phyloP scores from a whole-genome alignment of 768 basidiomycete genomes.

The Lyophyllum atratum region DNA sequence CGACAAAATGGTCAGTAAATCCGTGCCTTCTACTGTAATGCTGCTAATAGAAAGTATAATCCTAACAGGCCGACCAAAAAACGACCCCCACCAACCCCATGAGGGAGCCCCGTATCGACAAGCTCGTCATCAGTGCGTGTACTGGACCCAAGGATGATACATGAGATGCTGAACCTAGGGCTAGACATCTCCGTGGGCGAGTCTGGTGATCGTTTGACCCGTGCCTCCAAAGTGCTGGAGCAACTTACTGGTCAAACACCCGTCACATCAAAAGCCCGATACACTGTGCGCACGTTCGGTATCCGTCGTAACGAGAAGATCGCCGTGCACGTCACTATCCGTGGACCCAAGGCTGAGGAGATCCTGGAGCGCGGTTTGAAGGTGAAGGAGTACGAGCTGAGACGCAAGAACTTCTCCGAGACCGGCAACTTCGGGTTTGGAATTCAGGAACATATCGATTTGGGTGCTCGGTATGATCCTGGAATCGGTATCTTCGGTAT shows the following conservation, averaged over 20 bases:
- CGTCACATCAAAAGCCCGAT: slow-evolving; percentile 99
- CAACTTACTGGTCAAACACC: slow-evolving; percentile 99
- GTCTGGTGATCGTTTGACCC: slow-evolving; percentile 98
- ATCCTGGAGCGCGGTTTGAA: slow-evolving; percentile 98
- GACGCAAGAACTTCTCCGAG: slow-evolving; percentile 96
- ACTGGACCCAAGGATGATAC: background rate
- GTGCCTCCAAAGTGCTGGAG: slow-evolving; percentile 98
- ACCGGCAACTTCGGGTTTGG: slow-evolving; percentile 99
- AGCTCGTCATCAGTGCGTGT: slow-evolving; percentile 97
- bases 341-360: slow-evolving; percentile 99
- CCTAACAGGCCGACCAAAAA: slow-evolving; percentile 79
- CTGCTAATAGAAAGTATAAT: background rate
- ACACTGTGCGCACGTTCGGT: slow-evolving; percentile 98
- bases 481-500: slow-evolving; percentile 99
- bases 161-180: slow-evolving; percentile 3
- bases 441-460: slow-evolving; percentile 98
- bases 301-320: slow-evolving; percentile 99
- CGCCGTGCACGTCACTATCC: slow-evolving; percentile 97
- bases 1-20: slow-evolving; percentile 43
- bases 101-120: slow-evolving; percentile 97
- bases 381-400: slow-evolving; percentile 99
- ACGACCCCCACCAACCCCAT: slow-evolving; percentile 89
- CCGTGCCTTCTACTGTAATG: slow-evolving; percentile 2
- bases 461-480: slow-evolving; percentile 98
- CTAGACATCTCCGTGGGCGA: slow-evolving; percentile 98